phyloP scores from a whole-genome alignment of 2,329 filamentous ascomycete genomes.

The Trichoderma citrinoviride region DNA sequence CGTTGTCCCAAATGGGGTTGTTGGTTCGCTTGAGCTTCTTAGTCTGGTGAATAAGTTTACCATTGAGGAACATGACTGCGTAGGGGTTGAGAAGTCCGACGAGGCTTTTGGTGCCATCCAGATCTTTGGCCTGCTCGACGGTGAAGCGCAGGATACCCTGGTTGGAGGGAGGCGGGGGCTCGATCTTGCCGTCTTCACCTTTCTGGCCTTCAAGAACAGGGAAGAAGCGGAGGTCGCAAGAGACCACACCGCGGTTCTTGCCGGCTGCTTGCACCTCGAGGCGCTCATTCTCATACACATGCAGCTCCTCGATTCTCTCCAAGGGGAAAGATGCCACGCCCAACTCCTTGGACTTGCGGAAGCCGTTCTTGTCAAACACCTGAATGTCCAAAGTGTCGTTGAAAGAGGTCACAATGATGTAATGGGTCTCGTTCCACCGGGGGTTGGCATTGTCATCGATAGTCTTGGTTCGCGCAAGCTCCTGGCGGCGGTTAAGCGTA shows the following conservation, averaged over 20 bases:
- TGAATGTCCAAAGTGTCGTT: conserved; percentile 83
- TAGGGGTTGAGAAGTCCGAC: conserved; percentile 92
- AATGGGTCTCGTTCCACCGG: conserved; percentile 94
- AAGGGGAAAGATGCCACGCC: conserved; percentile 82
- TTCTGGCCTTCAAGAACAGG: conserved; percentile 75
- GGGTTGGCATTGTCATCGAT: conserved; percentile 82
- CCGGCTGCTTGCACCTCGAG: conserved; percentile 83
- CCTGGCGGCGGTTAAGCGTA: conserved; percentile 77
- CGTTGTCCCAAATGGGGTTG: conserved; percentile 93
- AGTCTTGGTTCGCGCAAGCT: conserved; percentile 85
- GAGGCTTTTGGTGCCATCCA: conserved; percentile 88
- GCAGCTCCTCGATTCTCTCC: conserved; percentile 73
- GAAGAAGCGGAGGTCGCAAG: conserved; percentile 89
- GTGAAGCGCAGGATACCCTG: conserved; percentile 93
- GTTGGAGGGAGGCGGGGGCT: conserved; percentile 82
- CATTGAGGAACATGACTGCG: conserved; percentile 81
- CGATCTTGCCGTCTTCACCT: conserved; percentile 71
- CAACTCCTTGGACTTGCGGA: conserved; percentile 93
- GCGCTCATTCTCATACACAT: conserved; percentile 78
- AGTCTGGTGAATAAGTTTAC: conserved; percentile 84
- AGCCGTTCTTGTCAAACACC: conserved; percentile 90
- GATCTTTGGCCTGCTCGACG: conserved; percentile 92
- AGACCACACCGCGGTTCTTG: conserved; percentile 75
- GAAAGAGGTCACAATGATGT: conserved; percentile 89
- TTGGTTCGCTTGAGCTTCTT: conserved; percentile 96